Evolutionary conservation across 306 rosid genomes (phyloP), one percentile per base, ranked within the genome.

Genomic region (Begonia masoniana): DNA sequence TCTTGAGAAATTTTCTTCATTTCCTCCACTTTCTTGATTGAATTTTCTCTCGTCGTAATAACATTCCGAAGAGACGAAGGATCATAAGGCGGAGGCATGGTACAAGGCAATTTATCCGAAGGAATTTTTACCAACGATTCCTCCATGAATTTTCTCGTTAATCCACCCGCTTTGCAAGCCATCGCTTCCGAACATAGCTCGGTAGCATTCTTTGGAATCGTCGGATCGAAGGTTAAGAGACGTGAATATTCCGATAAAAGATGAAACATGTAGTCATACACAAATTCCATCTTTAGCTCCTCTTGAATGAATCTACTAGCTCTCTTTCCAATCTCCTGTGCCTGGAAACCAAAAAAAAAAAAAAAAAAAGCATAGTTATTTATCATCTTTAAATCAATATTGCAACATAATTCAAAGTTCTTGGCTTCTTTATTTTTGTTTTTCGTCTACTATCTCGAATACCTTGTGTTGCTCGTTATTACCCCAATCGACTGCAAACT

Each of bases 71-170:
- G 91, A 12, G 54, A 66, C 5, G 24, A 17, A 36, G 73, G 71
- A 3, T 63, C 60, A 2, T 57, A 74, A 13, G 85, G 75, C 55
- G 81, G 77, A 14, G 81, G 85, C 75, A 82, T 63, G n/a, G 71
- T 41, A 46, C 91, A 82, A 0, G 92, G 86, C 14, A 36, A 26
- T 36, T 68, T 62, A 13, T 41, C 23, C 7, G 84, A 67, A 8
- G 73, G 70, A 55, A 52, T 26, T 58, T 59, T 54, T 10, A 67
- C 63, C 52, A 67, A 50, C 1, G 78, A 72, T 26, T 62, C 63
- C 5, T 4, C 41, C 78, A 72, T 67, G 63, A 63, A 58, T 26
- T 59, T 63, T 52, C 68, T 72, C 55, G 47, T 60, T 1, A 10
- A 11, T 24, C 61, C 73, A 26, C n/a, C 35, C 12, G 43, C n/a